A percentile compares a stretch with the other conserved stretches of the same genome.
phyloP scores from a whole-genome alignment of 805 yeast species.

The Metschnikowia dekortorum region DNA sequence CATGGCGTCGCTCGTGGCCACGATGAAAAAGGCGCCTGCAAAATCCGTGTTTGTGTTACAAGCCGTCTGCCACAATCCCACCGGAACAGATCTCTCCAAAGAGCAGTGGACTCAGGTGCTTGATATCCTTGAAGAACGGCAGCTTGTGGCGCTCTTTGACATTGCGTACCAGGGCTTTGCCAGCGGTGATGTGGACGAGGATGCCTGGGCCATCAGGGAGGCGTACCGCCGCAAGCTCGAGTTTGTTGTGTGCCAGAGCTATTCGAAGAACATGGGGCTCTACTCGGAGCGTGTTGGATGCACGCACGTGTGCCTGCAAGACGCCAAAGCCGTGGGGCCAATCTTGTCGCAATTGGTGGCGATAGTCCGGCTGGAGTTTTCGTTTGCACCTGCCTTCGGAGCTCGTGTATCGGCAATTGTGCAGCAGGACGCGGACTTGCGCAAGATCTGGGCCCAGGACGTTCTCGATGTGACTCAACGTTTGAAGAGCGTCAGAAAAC shows the following conservation, averaged over 20 bases:
- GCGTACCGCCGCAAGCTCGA: conserved; percentile 25
- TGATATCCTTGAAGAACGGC: conserved; percentile 20
- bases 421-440: conserved; percentile 21
- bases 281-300: conserved; percentile 39
- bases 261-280: conserved; percentile 40
- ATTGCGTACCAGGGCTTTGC: conserved; percentile 43
- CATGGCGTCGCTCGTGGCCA: conserved; percentile 21
- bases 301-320: conserved; percentile 25
- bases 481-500: conserved; percentile 27
- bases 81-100: conserved; percentile 36
- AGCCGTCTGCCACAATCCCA: conserved; percentile 44
- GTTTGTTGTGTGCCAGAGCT: conserved; percentile 30
- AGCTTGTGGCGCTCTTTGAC: conserved; percentile 33
- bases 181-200: conserved; percentile 24
- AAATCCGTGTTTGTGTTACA: conserved; percentile 35
- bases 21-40: conserved; percentile 28
- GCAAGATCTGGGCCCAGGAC: conserved; percentile 33
- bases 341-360: conserved; percentile 27
- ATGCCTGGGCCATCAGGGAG: conserved; percentile 38
- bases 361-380: conserved; percentile 37
- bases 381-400: conserved; percentile 46
- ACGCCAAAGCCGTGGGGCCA: conserved; percentile 8
- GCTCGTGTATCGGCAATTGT: conserved; percentile 38
- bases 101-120: conserved; percentile 36
- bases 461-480: conserved; percentile 28